Conservation (phyloP, 129 eudicot species). For the Flaveria bidentis region DNA sequence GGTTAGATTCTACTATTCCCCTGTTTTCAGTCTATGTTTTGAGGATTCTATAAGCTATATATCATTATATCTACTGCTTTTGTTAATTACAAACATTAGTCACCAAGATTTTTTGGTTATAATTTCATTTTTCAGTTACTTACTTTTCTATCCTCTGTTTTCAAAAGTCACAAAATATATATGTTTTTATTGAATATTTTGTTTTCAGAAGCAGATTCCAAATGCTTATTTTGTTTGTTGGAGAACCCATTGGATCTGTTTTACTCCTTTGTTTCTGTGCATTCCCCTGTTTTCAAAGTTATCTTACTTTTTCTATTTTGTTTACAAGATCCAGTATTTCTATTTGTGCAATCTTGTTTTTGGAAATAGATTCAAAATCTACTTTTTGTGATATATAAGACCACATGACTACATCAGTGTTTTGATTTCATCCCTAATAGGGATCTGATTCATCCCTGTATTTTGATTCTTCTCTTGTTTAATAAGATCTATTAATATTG, state of each 20-base stretch:
- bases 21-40: constrained; percentile 6
- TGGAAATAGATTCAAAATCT: background rate
- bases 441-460: constrained; percentile 5
- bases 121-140: background rate
- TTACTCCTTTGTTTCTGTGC: background rate
- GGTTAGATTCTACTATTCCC: constrained; percentile 33
- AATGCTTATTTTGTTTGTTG: background rate
- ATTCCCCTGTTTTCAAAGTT: background rate
- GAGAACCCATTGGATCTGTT: background rate
- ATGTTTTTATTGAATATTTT: background rate
- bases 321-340: constrained; percentile 9
- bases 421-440: background rate
- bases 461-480: background rate
- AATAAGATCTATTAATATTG: background rate
- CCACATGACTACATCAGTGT: background rate
- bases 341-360: background rate
- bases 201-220: background rate
- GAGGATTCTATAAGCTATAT: constrained; percentile 17
- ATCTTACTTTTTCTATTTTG: background rate
- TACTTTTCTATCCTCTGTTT: constrained; percentile 4
- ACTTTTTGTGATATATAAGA: background rate
- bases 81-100: background rate
- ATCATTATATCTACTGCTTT: background rate
- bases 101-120: background rate
- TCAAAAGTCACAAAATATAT: constrained; percentile 1